These are phyloP conservation scores for Pleurotus tuoliensis DNA, from an alignment of 768 basidiomycete species.

Conservation along the genomic window DNA sequence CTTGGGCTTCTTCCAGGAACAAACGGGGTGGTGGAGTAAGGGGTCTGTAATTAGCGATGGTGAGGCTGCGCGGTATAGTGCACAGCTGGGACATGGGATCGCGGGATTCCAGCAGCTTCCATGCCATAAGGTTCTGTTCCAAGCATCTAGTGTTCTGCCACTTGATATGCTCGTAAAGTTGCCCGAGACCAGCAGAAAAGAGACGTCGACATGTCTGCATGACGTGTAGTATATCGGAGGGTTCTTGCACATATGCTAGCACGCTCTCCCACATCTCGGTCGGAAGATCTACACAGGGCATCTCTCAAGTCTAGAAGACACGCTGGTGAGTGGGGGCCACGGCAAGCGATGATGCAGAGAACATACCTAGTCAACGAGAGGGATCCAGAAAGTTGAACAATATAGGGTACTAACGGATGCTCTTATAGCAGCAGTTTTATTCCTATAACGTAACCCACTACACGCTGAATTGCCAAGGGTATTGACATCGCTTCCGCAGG, in stretches of 20 bases:
- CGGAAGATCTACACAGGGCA: not conserved
- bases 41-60: not conserved
- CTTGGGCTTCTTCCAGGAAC: no score
- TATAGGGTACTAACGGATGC: no score
- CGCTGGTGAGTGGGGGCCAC: no score
- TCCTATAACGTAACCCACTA: no score
- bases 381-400: no score
- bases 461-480: no score
- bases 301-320: no score
- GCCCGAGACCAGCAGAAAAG: slow-evolving; percentile 1
- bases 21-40: no score
- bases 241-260: not conserved
- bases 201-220: slow-evolving; percentile 3
- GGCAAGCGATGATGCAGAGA: no score
- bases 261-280: slow-evolving; percentile 1
- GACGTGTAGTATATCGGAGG: not conserved
- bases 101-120: not conserved
- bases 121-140: slow-evolving; percentile 1
- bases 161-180: slow-evolving; percentile 4
- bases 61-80: not conserved
- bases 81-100: not conserved
- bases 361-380: no score
- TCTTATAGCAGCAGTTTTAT: no score
- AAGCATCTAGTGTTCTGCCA: not conserved
- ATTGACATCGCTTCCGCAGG: no score